A percentile compares a stretch with the other conserved stretches of the same genome.
These are phyloP conservation scores for Priceomyces haplophilus DNA, from an alignment of 805 yeast genomes.

Conservation along the genomic window DNA sequence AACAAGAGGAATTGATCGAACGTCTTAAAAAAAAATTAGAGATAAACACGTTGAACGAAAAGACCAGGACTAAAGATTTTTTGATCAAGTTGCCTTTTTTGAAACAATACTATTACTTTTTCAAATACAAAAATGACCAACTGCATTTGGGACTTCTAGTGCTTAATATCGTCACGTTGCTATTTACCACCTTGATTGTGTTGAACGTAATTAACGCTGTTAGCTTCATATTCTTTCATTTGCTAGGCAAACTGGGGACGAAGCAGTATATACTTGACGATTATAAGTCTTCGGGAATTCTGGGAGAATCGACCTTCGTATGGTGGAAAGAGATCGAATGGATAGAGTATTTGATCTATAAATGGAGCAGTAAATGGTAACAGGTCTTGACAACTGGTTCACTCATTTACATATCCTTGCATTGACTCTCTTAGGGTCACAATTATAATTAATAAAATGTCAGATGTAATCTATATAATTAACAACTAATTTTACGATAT, in stretches of 20 bases:
- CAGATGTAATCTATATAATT: neutral
- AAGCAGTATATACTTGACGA: constrained; percentile 16
- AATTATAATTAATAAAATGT: neutral
- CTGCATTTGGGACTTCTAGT: constrained; percentile 17
- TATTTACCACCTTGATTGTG: constrained; percentile 19
- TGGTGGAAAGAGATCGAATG: constrained; percentile 35
- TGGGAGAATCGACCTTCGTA: constrained; percentile 11
- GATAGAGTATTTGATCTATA: constrained; percentile 27
- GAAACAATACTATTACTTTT: constrained; percentile 26
- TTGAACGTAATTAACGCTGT: constrained; percentile 16
- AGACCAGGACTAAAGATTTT: constrained; percentile 11
- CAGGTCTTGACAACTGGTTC: too few relatives aligned
- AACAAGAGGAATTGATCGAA: constrained; percentile 21
- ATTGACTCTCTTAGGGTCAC: neutral
- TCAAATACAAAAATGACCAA: constrained; percentile 23
- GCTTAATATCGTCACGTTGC: constrained; percentile 20
- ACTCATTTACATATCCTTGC: constrained; percentile 1
- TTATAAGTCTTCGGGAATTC: constrained; percentile 12
- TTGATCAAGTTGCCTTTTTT: constrained; percentile 26
- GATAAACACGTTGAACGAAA: constrained; percentile 3
- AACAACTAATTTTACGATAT: constrained; percentile 6
- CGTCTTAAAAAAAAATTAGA: constrained; percentile 15
- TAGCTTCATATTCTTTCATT: constrained; percentile 12
- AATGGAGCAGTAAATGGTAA: constrained; percentile 14
- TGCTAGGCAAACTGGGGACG: constrained; percentile 4